A percentile compares a stretch with the other conserved stretches of the same genome.
Conservation (phyloP, 1,139 yeast genomes). For the Zygosaccharomyces sapae region DNA sequence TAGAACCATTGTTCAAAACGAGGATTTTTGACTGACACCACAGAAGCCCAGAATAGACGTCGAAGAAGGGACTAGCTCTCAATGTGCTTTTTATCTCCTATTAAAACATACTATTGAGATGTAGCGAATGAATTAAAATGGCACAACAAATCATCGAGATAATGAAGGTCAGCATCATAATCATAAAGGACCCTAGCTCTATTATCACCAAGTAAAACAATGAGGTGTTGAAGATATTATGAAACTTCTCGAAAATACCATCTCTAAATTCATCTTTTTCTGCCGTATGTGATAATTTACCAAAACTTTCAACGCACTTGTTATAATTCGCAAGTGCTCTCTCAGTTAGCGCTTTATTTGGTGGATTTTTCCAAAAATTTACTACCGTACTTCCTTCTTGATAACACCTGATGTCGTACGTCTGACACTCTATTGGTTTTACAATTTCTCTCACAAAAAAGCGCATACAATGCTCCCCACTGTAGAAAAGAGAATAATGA, state of each 20-base stretch:
- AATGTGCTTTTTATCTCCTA: not conserved
- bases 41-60: not conserved
- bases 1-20: not conserved
- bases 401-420: too few species aligned
- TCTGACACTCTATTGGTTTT: too few species aligned
- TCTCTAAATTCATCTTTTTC: too few species aligned
- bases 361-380: not conserved
- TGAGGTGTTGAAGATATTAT: not conserved
- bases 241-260: too few species aligned
- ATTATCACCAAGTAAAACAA: not conserved
- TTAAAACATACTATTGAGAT: not conserved
- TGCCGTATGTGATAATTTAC: too few species aligned
- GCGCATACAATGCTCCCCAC: too few species aligned
- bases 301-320: too few species aligned
- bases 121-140: not conserved
- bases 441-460: too few species aligned
- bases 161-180: not conserved
- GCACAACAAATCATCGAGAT: not conserved
- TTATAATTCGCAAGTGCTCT: too few species aligned
- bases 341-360: too few species aligned
- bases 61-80: not conserved
- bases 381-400: not conserved
- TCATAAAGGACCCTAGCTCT: not conserved
- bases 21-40: not conserved
- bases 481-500: too few species aligned